These are phyloP conservation scores for Cadophora sp. DNA, from an alignment of 2,329 filamentous ascomycete species.

Conservation along the genomic window DNA sequence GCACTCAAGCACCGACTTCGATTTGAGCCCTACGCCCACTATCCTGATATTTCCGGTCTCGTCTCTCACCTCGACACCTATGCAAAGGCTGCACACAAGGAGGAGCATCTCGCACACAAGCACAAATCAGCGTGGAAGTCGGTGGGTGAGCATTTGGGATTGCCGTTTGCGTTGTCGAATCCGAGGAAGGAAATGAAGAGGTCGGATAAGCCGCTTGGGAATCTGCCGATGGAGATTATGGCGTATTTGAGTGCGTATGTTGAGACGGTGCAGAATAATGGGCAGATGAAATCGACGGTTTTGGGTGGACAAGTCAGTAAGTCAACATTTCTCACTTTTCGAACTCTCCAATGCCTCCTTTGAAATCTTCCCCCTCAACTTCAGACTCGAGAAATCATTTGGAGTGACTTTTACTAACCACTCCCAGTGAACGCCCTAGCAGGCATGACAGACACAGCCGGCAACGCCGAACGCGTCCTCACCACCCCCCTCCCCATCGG, in stretches of 20 bases:
- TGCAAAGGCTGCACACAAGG: constrained; percentile 60
- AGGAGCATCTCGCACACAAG: constrained; percentile 48
- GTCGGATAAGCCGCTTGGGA: constrained; percentile 74
- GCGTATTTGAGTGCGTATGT: constrained; percentile 64
- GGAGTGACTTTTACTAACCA: background rate
- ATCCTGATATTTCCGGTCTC: constrained; percentile 74
- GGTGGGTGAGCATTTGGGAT: constrained; percentile 74
- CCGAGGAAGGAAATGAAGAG: constrained; percentile 80
- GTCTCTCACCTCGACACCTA: constrained; percentile 80
- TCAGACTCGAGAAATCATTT: no score
- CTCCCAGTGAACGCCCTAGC: constrained; percentile 50
- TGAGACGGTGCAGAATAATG: constrained; percentile 41
- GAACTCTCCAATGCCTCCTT: background rate
- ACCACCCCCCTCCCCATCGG: constrained; percentile 83
- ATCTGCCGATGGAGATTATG: constrained; percentile 81
- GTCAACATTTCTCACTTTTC: background rate
- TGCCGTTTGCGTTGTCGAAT: constrained; percentile 79
- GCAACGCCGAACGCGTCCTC: constrained; percentile 77
- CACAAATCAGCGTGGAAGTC: constrained; percentile 58
- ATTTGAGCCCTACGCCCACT: constrained; percentile 81
- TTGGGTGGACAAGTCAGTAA: constrained; percentile 38
- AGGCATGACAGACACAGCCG: constrained; percentile 74
- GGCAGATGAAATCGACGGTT: constrained; percentile 44
- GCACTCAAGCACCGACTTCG: constrained; percentile 82
- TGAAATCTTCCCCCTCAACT: no score